phyloP scores from a whole-genome alignment of 2,329 filamentous ascomycete species.

The Pseudogymnoascus pannorum region DNA sequence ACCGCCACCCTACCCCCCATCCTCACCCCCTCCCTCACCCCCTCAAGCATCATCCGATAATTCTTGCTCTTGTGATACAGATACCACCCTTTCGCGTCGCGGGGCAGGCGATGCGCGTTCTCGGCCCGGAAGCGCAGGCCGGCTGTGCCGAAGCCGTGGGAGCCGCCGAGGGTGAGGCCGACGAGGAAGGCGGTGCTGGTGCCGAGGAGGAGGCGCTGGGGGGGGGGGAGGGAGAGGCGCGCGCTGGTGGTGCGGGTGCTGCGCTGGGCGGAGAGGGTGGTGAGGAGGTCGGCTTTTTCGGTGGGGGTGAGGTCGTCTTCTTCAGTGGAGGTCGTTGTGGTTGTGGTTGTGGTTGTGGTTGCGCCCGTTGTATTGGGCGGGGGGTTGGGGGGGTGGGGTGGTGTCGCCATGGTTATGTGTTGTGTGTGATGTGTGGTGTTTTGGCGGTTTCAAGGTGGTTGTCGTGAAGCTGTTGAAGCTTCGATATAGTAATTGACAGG shows the following conservation, averaged over 20 bases:
- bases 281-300: neutral
- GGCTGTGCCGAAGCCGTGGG: constrained; percentile 65
- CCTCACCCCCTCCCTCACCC: constrained; percentile 67
- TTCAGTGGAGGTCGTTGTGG: no score
- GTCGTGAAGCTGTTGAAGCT: neutral
- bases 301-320: no score
- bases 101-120: constrained; percentile 88
- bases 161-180: constrained; percentile 64
- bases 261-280: neutral
- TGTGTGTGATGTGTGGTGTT: neutral
- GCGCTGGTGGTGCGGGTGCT: constrained; percentile 19
- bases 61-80: constrained; percentile 99
- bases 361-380: neutral
- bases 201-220: constrained; percentile 59
- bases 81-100: constrained; percentile 81
- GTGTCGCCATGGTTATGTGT: neutral
- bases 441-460: no score
- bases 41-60: constrained; percentile 74
- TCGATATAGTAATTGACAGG: neutral
- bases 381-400: no score
- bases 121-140: constrained; percentile 87
- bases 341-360: no score
- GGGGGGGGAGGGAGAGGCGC: constrained; percentile 54
- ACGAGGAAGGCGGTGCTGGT: constrained; percentile 55
- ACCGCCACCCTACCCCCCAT: constrained; percentile 65